Conservation (phyloP, 257 asterid species). For the Scutellaria baicalensis region DNA sequence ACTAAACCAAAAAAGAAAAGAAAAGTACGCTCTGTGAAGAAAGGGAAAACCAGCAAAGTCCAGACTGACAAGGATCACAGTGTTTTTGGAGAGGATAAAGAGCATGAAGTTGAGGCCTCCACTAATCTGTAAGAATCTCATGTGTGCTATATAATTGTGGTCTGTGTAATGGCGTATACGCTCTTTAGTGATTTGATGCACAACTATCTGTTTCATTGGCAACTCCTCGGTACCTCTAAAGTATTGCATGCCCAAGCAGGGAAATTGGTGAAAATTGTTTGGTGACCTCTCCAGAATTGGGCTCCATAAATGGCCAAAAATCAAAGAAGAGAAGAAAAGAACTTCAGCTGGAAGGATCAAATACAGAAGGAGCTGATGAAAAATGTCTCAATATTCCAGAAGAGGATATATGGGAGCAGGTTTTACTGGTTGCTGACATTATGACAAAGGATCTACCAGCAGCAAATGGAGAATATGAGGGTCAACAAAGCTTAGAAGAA, state of each 20-base stretch:
- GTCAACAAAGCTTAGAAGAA: constrained; percentile 20
- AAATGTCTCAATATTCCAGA: constrained; percentile 6
- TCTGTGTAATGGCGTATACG: constrained; percentile 3
- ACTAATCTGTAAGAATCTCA: constrained; percentile 28
- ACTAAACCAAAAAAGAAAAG: constrained; percentile 48
- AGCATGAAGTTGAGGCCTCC: constrained; percentile 26
- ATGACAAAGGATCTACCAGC: constrained; percentile 21
- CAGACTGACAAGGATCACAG: constrained; percentile 10
- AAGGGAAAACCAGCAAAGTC: constrained; percentile 22
- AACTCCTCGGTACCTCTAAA: neutral
- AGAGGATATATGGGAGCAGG: constrained; percentile 27
- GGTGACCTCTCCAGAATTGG: constrained; percentile 18
- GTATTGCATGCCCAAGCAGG: constrained; percentile 27
- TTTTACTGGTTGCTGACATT: constrained; percentile 15
- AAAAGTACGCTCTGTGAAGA: constrained; percentile 28
- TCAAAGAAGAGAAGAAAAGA: constrained; percentile 50
- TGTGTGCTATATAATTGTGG: constrained; percentile 8
- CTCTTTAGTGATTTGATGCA: neutral
- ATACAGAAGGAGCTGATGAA: constrained; percentile 13
- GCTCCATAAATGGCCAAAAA: constrained; percentile 26
- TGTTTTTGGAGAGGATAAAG: constrained; percentile 20
- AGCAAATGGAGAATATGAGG: constrained; percentile 26
- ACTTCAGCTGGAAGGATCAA: constrained; percentile 21
- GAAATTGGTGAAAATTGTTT: constrained; percentile 12
- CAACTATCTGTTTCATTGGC: neutral